Evolutionary conservation across 495 filamentous ascomycete species (phyloP).

Genomic region (Hypoxylon subgilvum): DNA sequence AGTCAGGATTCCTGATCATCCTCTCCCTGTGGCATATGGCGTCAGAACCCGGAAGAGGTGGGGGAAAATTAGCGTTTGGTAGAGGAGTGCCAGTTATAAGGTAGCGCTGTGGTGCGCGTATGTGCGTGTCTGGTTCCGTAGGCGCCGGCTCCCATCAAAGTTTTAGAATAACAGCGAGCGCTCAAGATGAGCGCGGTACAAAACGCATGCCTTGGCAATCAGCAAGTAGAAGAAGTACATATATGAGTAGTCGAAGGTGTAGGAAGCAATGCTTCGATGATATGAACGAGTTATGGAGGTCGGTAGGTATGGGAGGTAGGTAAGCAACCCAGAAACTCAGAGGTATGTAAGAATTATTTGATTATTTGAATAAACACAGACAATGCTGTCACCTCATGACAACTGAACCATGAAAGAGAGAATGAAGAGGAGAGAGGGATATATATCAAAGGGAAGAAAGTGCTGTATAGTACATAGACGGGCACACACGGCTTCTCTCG

Average conservation of each 20-base stretch:
- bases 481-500: slow-evolving; percentile 1
- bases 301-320: background rate
- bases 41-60: slow-evolving; percentile 25
- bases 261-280: slow-evolving; percentile 2
- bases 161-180: slow-evolving; percentile 8
- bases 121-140: slow-evolving; percentile 7
- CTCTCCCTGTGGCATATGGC: slow-evolving; percentile 18
- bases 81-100: slow-evolving; percentile 9
- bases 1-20: slow-evolving; percentile 26
- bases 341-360: slow-evolving; percentile 14
- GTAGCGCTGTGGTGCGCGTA: background rate
- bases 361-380: slow-evolving; percentile 7
- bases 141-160: slow-evolving; percentile 25
- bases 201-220: no score
- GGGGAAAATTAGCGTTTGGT: slow-evolving; percentile 19
- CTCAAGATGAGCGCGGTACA: slow-evolving; percentile 6
- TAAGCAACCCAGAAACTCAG: background rate
- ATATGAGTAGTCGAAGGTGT: no score
- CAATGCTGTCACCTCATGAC: slow-evolving; percentile 2
- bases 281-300: slow-evolving; percentile 1
- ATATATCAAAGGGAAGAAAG: background rate
- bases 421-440: background rate
- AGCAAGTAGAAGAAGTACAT: no score
- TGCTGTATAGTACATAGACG: slow-evolving; percentile 9
- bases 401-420: background rate